Conservation (phyloP, 495 filamentous ascomycete species). For the Aspergillus sclerotiicarbonarius region DNA sequence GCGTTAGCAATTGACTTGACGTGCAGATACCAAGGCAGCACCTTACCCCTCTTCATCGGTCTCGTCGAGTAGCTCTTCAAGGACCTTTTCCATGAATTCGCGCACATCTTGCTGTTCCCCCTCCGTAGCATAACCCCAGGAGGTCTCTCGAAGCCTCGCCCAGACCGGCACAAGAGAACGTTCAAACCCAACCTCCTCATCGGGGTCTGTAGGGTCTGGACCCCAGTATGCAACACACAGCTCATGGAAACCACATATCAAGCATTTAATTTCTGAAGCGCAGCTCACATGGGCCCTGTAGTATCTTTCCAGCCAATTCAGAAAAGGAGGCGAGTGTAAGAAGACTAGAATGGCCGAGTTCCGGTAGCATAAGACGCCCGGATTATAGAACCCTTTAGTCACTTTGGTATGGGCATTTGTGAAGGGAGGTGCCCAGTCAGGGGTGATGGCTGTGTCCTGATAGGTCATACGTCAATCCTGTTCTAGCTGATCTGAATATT, state of each 20-base stretch:
- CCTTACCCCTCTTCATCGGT: slow-evolving; percentile 10
- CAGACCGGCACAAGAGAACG: slow-evolving; percentile 8
- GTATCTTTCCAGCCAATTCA: slow-evolving; percentile 33
- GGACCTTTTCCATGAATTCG: slow-evolving; percentile 23
- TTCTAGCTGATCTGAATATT: background rate
- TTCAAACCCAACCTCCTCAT: background rate
- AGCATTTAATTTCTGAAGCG: slow-evolving; percentile 1
- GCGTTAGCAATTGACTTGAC: background rate
- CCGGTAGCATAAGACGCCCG: slow-evolving; percentile 37
- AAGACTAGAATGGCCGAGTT: slow-evolving; percentile 40
- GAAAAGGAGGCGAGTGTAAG: slow-evolving; percentile 38
- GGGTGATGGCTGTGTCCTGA: background rate
- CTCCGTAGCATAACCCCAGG: slow-evolving; percentile 5
- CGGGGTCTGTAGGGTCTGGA: background rate
- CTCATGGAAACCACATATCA: slow-evolving; percentile 19
- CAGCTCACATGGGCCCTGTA: slow-evolving; percentile 7
- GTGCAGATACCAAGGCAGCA: background rate
- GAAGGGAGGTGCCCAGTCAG: background rate
- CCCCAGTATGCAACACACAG: slow-evolving; percentile 25
- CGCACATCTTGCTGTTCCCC: slow-evolving; percentile 25
- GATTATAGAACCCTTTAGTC: background rate
- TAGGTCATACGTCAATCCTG: background rate
- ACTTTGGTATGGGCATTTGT: background rate
- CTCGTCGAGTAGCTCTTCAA: slow-evolving; percentile 10
- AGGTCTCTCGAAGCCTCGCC: background rate